Evolutionary conservation across 441 rosid species (phyloP).

Genomic region (Corymbia calophylla): DNA sequence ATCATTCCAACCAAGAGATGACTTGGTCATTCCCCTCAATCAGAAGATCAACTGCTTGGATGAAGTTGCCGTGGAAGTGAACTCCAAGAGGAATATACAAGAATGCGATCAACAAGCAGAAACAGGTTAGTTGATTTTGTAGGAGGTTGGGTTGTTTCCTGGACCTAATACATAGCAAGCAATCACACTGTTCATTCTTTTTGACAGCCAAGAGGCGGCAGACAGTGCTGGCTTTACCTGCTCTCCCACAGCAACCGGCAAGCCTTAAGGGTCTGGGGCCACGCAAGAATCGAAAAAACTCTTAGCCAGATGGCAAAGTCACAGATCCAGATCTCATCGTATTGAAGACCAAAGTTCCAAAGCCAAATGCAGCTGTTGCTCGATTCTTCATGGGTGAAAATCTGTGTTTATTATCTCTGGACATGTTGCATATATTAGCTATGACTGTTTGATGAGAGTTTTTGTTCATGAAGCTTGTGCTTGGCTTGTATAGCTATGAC

Average conservation of each 20-base stretch:
- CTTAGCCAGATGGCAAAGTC: background rate
- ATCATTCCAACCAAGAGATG: background rate
- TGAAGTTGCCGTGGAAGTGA: background rate
- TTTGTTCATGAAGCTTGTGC: background rate
- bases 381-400: background rate
- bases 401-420: background rate
- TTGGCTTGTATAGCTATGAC: background rate
- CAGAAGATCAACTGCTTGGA: background rate
- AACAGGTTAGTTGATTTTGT: background rate
- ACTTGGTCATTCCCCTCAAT: background rate
- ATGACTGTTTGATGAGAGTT: too few species aligned
- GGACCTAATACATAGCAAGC: background rate
- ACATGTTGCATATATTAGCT: background rate
- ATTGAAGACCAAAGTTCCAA: background rate
- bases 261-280: background rate
- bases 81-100: background rate
- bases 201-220: background rate
- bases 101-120: background rate
- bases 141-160: background rate
- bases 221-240: background rate
- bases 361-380: background rate
- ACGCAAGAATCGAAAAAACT: background rate
- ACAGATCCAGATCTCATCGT: background rate
- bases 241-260: background rate
- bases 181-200: background rate